Evolutionary conservation across 352 stramenopile species (phyloP).

Genomic region (Plasmopara muralis): DNA sequence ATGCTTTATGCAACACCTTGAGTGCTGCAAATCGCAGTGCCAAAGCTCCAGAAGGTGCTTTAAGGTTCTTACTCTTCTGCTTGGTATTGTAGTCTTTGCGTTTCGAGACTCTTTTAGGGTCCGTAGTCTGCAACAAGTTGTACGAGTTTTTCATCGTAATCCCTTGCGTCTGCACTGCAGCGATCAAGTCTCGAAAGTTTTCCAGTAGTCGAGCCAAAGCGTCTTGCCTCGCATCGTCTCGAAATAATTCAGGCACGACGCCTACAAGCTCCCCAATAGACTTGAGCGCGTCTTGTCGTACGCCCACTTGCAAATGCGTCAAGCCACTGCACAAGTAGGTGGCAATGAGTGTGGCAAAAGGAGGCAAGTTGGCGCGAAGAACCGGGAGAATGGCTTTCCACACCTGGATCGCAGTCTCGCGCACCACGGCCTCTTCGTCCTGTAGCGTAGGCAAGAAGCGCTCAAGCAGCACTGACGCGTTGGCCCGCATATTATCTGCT

Average conservation of each 20-base stretch:
- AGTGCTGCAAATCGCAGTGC: conserved; percentile 53
- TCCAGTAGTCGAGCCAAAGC: conserved; percentile 60
- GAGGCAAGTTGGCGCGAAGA: conserved; percentile 38
- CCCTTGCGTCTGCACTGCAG: conserved; percentile 50
- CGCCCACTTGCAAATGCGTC: conserved; percentile 70
- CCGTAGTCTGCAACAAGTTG: conserved; percentile 33
- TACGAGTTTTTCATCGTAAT: conserved; percentile 81
- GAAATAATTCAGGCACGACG: conserved; percentile 45
- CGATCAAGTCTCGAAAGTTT: conserved; percentile 73
- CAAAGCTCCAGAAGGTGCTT: conserved; percentile 34
- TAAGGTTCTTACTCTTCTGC: conserved; percentile 42
- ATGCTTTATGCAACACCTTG: conserved; percentile 56
- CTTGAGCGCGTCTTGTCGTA: conserved; percentile 64
- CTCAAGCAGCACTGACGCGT: conserved; percentile 68
- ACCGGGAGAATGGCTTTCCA: conserved; percentile 68
- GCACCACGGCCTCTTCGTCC: conserved; percentile 75
- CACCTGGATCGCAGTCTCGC: conserved; percentile 52
- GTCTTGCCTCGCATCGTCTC: conserved; percentile 43
- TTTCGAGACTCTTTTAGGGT: conserved; percentile 12
- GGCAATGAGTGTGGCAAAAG: conserved; percentile 65
- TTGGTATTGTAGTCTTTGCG: conserved; percentile 14
- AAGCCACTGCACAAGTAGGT: conserved; percentile 79
- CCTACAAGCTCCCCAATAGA: conserved; percentile 68
- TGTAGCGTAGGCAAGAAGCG: conserved; percentile 66
- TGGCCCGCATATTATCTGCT: conserved; percentile 55